Percentiles rank a stretch among this genome's conserved stretches.
These are phyloP conservation scores for Cutaneotrichosporon arboriforme DNA, from an alignment of 1,284 basidiomycete species.

Conservation along the genomic window DNA sequence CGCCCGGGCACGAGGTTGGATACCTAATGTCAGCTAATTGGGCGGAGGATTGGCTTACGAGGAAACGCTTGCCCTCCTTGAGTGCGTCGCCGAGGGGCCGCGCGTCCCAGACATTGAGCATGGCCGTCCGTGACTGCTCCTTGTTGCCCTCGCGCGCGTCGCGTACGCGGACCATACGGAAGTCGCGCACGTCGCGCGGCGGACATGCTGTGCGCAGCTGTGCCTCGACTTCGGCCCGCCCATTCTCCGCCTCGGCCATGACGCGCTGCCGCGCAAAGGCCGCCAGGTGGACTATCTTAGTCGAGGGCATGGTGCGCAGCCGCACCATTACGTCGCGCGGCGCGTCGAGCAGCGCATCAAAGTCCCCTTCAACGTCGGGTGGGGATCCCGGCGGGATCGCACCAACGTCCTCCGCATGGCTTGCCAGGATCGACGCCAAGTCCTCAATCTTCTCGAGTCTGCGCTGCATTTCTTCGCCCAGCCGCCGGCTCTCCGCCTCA, in stretches of 20 bases:
- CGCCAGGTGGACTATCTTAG: slow-evolving; percentile 62
- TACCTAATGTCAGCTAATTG: slow-evolving; percentile 46
- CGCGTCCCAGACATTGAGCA: slow-evolving; percentile 80
- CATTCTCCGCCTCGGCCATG: slow-evolving; percentile 54
- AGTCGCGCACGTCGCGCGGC: slow-evolving; percentile 68
- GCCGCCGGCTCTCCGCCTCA: slow-evolving; percentile 29
- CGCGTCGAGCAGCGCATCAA: slow-evolving; percentile 36
- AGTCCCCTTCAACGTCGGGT: slow-evolving; percentile 26
- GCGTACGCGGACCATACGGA: slow-evolving; percentile 68
- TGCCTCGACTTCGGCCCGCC: slow-evolving; percentile 59
- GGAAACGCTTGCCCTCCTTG: slow-evolving; percentile 62
- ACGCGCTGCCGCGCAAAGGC: slow-evolving; percentile 55
- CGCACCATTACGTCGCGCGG: slow-evolving; percentile 38
- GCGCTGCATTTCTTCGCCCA: slow-evolving; percentile 32
- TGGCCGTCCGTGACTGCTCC: slow-evolving; percentile 57
- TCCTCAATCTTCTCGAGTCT: slow-evolving; percentile 31
- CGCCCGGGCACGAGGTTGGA: slow-evolving; percentile 60
- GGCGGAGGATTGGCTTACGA: slow-evolving; percentile 46
- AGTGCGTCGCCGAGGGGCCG: slow-evolving; percentile 57
- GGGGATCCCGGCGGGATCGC: slow-evolving; percentile 2
- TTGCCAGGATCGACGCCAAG: slow-evolving; percentile 19
- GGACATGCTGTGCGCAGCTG: slow-evolving; percentile 72
- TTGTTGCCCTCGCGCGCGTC: slow-evolving; percentile 60
- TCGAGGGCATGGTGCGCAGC: slow-evolving; percentile 50
- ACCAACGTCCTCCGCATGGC: slow-evolving; percentile 22